Evolutionary conservation across 331 rosid genomes (phyloP).

Genomic region (Quercus lobata): DNA sequence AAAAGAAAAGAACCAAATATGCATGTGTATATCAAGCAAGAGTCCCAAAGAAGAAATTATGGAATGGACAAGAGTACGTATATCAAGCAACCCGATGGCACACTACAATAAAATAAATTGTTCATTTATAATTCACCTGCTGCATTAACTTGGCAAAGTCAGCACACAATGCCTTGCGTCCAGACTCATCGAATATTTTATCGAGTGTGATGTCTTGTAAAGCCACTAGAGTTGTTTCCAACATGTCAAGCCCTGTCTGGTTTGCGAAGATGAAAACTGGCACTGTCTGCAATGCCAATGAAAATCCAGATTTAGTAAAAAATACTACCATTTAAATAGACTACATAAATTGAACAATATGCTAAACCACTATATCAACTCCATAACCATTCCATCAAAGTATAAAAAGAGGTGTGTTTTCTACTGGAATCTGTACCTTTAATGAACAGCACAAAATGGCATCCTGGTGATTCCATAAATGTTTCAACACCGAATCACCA

Average conservation of each 20-base stretch:
- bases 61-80: background rate
- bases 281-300: constrained; percentile 41
- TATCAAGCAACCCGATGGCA: background rate
- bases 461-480: constrained; percentile 84
- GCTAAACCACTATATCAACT: background rate
- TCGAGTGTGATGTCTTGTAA: constrained; percentile 92
- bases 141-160: constrained; percentile 87
- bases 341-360: background rate
- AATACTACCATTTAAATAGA: background rate
- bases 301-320: background rate
- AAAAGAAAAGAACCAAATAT: background rate
- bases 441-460: constrained; percentile 88
- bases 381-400: background rate
- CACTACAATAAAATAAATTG: background rate
- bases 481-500: constrained; percentile 61
- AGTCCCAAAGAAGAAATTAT: background rate
- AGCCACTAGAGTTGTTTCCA: constrained; percentile 85
- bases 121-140: constrained; percentile 42
- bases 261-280: constrained; percentile 90
- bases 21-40: too few relatives aligned
- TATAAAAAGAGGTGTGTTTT: background rate
- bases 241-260: constrained; percentile 96
- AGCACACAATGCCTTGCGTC: constrained; percentile 64
- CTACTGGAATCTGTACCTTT: constrained; percentile 39
- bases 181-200: constrained; percentile 74